Evolutionary conservation across 2,329 filamentous ascomycete genomes (phyloP), one percentile per base, ranked within the genome.

Genomic region (Cryphonectria japonica): DNA sequence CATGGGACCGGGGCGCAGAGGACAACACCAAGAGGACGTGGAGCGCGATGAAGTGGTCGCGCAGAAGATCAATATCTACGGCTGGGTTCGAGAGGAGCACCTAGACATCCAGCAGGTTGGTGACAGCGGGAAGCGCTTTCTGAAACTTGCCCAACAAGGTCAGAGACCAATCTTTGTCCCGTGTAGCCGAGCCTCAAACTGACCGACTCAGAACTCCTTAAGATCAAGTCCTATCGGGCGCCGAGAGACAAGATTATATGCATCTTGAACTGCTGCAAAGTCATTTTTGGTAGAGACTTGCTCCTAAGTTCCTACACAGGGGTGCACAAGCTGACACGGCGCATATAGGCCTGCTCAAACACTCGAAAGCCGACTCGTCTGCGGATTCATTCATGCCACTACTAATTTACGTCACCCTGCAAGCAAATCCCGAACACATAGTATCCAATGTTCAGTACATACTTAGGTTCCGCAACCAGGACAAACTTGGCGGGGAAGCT

Each of bases 381-480:
- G 96, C 96, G 16, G 96, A 99, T 82, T 94, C 95, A 0, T 99
- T 99, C 76, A 94, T 98, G 83, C 93, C 96, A 5, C 86, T 98
- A 39, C 86, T 99, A 69, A 99, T 99, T 70, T 98, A 97, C 76
- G 96, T 97, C 37, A 95, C 98, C 16, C 85, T 99, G 37, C 93
- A 96, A 81, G 94, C 94, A 61, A 98, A 97, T 76, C 96, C 96
- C 0, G 95, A 98, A 73, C 94, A 98, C 80, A 85, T 99, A 46
- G 95, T 98, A 37, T 98, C 95, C 71, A 99, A 99, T 80, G 93
- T 99, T 3, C 96, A 99, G 81, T 99, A 99, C 80, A 98, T 99
- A 74, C 85, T 98, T 67, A 91, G 97, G 62, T 99, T 99, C 83
- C 90, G 96, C 67, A 98, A 98, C 78, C 96, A 98, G 81, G 96